These are phyloP conservation scores for Gynandropsis gynandra DNA, from an alignment of 345 rosid genomes.

Conservation along the genomic window DNA sequence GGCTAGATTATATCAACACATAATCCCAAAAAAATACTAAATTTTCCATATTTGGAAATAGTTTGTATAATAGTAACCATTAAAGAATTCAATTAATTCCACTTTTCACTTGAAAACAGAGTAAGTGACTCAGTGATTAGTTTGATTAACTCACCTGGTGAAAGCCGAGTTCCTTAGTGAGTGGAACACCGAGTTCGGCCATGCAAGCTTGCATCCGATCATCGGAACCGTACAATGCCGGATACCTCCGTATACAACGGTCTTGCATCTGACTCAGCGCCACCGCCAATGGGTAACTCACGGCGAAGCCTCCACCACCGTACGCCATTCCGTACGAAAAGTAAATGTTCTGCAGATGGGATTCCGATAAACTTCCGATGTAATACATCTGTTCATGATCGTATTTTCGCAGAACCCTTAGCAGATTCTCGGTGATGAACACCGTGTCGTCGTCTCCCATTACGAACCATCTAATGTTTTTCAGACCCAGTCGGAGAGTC, in stretches of 20 bases:
- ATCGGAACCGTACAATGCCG: slow-evolving; percentile 95
- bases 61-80: no score
- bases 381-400: slow-evolving; percentile 83
- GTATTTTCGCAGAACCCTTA: slow-evolving; percentile 65
- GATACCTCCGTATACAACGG: slow-evolving; percentile 76
- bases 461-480: slow-evolving; percentile 87
- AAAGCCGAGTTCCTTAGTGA: slow-evolving; percentile 92
- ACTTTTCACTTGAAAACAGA: background rate
- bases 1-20: no score
- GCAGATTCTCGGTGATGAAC: slow-evolving; percentile 69
- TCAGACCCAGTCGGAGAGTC: slow-evolving; percentile 54
- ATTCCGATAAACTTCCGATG: slow-evolving; percentile 92
- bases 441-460: slow-evolving; percentile 99
- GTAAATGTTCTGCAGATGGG: slow-evolving; percentile 86
- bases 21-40: no score
- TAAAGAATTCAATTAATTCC: no score
- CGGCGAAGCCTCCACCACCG: slow-evolving; percentile 97
- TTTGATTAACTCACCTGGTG: slow-evolving; percentile 66
- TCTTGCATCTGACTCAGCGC: slow-evolving; percentile 88
- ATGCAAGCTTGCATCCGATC: slow-evolving; percentile 99
- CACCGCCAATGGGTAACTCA: slow-evolving; percentile 81
- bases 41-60: no score
- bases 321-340: slow-evolving; percentile 99
- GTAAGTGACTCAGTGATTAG: background rate
- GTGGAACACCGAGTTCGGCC: slow-evolving; percentile 99